These are phyloP conservation scores for Solanum bukasovii DNA, from an alignment of 257 asterid genomes.

Conservation along the genomic window DNA sequence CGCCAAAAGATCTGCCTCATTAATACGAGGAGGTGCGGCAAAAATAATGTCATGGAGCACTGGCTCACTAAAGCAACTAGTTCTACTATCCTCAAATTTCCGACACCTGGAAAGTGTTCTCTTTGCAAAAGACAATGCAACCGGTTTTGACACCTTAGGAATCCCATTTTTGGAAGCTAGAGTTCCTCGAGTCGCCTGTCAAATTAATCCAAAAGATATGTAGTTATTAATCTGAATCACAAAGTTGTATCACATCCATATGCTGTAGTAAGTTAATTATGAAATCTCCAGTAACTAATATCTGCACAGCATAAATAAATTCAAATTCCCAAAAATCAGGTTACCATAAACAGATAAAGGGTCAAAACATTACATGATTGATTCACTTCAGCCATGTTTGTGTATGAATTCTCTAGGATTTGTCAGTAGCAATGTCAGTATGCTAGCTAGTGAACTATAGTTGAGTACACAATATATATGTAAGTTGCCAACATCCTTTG, in stretches of 20 bases:
- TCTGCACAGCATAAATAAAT: neutral
- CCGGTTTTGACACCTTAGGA: constrained; percentile 67
- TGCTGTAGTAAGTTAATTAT: neutral
- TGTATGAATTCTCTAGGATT: neutral
- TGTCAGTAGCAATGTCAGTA: neutral
- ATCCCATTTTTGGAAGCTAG: constrained; percentile 74
- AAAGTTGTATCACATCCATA: neutral
- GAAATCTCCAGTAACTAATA: neutral
- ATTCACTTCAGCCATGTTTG: neutral
- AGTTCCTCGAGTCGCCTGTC: constrained; percentile 83
- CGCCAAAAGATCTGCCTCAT: constrained; percentile 42
- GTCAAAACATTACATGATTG: neutral
- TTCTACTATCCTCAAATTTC: constrained; percentile 62
- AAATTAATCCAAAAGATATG: constrained; percentile 16
- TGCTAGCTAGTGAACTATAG: neutral
- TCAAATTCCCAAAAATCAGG: neutral
- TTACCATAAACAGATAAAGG: neutral
- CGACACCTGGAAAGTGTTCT: constrained; percentile 69
- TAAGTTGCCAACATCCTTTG: neutral
- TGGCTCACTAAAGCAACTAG: constrained; percentile 75
- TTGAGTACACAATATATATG: neutral
- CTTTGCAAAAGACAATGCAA: constrained; percentile 66
- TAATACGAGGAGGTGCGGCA: constrained; percentile 69
- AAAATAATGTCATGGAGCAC: constrained; percentile 53
- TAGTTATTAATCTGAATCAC: neutral